phyloP scores from a whole-genome alignment of 495 filamentous ascomycete genomes.

The Cetradonia linearis region DNA sequence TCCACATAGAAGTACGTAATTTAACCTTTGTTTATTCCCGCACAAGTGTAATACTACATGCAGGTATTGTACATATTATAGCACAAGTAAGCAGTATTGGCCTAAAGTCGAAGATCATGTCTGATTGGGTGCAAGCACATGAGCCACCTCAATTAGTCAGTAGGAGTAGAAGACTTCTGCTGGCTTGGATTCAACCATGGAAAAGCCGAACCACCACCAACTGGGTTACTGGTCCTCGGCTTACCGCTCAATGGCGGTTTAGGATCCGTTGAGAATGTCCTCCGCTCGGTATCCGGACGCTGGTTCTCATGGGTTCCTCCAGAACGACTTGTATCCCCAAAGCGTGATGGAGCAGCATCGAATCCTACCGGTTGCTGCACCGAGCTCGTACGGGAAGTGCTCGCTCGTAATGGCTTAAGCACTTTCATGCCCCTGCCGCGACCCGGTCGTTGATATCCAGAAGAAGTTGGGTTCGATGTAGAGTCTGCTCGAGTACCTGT shows the following conservation, averaged over 20 bases:
- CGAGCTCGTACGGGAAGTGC: slow-evolving; percentile 22
- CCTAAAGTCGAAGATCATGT: neutral
- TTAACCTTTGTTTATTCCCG: neutral
- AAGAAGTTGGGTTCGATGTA: slow-evolving; percentile 35
- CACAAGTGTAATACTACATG: neutral
- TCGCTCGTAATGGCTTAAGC: slow-evolving; percentile 49
- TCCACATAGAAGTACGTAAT: neutral
- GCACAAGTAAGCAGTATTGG: slow-evolving; percentile 15
- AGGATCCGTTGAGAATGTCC: slow-evolving; percentile 25
- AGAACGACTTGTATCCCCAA: slow-evolving; percentile 29
- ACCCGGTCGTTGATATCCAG: slow-evolving; percentile 49
- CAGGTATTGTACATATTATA: slow-evolving; percentile 17
- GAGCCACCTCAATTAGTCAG: slow-evolving; percentile 16
- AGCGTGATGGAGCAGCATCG: slow-evolving; percentile 23
- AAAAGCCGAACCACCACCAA: slow-evolving; percentile 91
- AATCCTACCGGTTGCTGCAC: slow-evolving; percentile 23
- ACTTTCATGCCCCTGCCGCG: slow-evolving; percentile 64
- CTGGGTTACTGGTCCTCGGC: slow-evolving; percentile 57
- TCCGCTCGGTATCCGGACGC: slow-evolving; percentile 22
- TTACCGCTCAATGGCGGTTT: slow-evolving; percentile 38
- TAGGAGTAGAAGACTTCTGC: slow-evolving; percentile 16
- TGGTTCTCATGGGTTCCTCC: slow-evolving; percentile 17
- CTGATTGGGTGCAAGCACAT: neutral
- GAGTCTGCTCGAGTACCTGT: slow-evolving; percentile 17
- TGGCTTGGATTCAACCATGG: slow-evolving; percentile 64